Evolutionary conservation across 202 grass and related monocot species (phyloP).

Genomic region (Eragrostis tef): DNA sequence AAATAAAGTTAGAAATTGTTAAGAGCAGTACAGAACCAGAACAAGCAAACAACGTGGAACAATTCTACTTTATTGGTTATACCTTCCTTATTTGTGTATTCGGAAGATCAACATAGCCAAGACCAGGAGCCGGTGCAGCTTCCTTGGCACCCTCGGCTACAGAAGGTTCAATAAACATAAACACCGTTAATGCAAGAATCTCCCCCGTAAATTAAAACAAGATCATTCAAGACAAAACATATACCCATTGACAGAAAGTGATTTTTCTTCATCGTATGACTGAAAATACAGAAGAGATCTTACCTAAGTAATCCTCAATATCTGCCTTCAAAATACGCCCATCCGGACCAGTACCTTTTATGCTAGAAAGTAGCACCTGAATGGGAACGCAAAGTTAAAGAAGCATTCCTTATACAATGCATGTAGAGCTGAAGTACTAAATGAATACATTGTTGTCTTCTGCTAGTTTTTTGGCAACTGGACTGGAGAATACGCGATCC

Average conservation of each 20-base stretch:
- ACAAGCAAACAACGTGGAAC: neutral
- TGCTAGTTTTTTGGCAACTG: constrained; percentile 85
- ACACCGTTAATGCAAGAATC: neutral
- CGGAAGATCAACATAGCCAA: constrained; percentile 75
- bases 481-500: constrained; percentile 78
- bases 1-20: constrained; percentile 20
- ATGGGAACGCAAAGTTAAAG: constrained; percentile 4
- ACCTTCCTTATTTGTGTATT: constrained; percentile 93
- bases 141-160: constrained; percentile 54
- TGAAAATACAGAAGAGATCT: neutral
- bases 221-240: constrained; percentile 26
- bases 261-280: neutral
- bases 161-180: constrained; percentile 53
- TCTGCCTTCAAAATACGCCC: constrained; percentile 89
- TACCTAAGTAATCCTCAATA: constrained; percentile 89
- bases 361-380: constrained; percentile 76
- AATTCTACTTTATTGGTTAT: constrained; percentile 3
- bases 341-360: constrained; percentile 90
- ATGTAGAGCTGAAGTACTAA: constrained; percentile 28
- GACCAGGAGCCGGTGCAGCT: constrained; percentile 41
- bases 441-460: constrained; percentile 78
- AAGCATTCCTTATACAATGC: constrained; percentile 8
- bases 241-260: neutral
- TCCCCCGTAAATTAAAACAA: neutral
- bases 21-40: neutral